Base-by-base conservation (phyloP, 306 rosid genomes). In the Rosa chinensis region DNA sequence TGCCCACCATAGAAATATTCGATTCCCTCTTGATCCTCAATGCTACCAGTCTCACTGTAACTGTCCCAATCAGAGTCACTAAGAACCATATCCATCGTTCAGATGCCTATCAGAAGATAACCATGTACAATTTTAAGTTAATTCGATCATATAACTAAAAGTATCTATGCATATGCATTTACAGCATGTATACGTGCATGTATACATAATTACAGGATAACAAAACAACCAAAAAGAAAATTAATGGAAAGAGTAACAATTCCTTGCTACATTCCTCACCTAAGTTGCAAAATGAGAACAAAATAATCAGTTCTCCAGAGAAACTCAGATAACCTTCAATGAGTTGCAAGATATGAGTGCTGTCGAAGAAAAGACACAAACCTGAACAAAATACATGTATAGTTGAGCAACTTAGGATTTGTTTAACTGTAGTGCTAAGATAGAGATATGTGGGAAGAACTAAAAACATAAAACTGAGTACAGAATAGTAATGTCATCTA, bases 11-110 rank as follows among this genome's bases (percentile, higher is more conserved):
- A 93, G 21, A 76, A 81, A 79, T 70, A 84, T 72, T 95, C 92
- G 18, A 75, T 78, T 84, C 89, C 96, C 86, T 89, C 97, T 84
- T 88, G 96, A 85, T 95, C 96, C 50, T 89, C 98, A 67, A 85
- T 73, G 80, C 97, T 84, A 83, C 90, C 89, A 83, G 93, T 87
- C 77, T 91, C 96, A 80, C 98, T 95, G 25, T 81, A 84, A 85
- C 81, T 84, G 77, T 96, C 99, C 94, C 96, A 96, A 62, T 89
- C 96, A 49, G 91, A 93, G 84, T 91, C 97, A 79, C 88, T 84
- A 50, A 81, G 74, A 73, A 87, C 75, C 62, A 75, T 68, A 79
- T 89, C 97, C 98, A 91, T 96, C 73, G 25, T 75, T 85, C 59
- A 85, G 78, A 82, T 85, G 76, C 77, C 98, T 96, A 79, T 64